These are phyloP conservation scores for Sclerospora graminicola DNA, from an alignment of 352 stramenopile genomes.

Conservation along the genomic window DNA sequence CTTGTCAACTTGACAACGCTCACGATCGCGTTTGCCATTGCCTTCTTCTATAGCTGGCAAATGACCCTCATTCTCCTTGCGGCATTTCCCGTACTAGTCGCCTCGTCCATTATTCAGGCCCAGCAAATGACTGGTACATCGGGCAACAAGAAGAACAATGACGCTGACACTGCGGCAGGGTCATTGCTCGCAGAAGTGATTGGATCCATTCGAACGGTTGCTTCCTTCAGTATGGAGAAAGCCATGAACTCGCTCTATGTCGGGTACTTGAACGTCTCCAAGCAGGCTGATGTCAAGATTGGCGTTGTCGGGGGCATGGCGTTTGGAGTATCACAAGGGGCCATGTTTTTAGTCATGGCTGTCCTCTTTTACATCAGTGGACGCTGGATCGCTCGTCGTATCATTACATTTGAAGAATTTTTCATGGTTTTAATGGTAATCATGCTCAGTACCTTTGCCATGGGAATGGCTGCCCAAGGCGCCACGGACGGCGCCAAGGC, in stretches of 20 bases:
- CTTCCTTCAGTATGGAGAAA: slow-evolving; percentile 46
- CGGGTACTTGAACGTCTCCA: slow-evolving; percentile 23
- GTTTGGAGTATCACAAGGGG: slow-evolving; percentile 57
- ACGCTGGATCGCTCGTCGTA: slow-evolving; percentile 35
- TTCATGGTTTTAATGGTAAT: slow-evolving; percentile 68
- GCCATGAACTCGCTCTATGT: slow-evolving; percentile 24
- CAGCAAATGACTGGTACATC: slow-evolving; percentile 21
- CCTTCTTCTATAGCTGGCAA: slow-evolving; percentile 50
- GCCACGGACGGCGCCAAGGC: slow-evolving; percentile 22
- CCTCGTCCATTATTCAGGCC: slow-evolving; percentile 20
- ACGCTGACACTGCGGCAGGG: slow-evolving; percentile 33
- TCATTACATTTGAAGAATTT: slow-evolving; percentile 60
- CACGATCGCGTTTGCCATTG: slow-evolving; percentile 31
- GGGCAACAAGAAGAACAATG: slow-evolving; percentile 39
- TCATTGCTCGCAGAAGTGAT: slow-evolving; percentile 35
- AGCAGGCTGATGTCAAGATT: slow-evolving; percentile 26
- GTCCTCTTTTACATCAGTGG: slow-evolving; percentile 71
- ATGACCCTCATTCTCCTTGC: slow-evolving; percentile 43
- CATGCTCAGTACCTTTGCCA: slow-evolving; percentile 38
- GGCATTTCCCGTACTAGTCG: slow-evolving; percentile 19
- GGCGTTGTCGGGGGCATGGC: slow-evolving; percentile 44
- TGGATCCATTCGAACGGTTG: slow-evolving; percentile 40
- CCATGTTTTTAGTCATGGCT: slow-evolving; percentile 53
- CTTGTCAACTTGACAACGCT: slow-evolving; percentile 43
- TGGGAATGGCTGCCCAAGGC: slow-evolving; percentile 26